Evolutionary conservation across 139 green algal genomes (phyloP).

Genomic region (Desmodesmus armatus): DNA sequence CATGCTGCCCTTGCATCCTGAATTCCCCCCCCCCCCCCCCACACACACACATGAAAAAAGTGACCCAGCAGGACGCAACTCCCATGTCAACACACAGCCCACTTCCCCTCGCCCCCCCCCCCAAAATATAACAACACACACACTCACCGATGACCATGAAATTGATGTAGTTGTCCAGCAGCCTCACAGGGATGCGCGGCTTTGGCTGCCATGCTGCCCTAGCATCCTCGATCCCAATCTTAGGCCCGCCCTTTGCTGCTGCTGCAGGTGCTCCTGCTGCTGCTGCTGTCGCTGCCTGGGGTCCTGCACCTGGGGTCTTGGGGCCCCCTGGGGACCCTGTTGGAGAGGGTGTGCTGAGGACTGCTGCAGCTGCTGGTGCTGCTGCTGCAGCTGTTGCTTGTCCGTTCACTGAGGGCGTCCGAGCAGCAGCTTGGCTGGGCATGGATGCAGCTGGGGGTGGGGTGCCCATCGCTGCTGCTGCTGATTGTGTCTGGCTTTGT

Average conservation of each 20-base stretch:
- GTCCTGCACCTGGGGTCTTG: too few relatives aligned
- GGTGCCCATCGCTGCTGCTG: neutral
- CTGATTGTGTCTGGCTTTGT: too few relatives aligned
- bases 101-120: too few relatives aligned
- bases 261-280: neutral
- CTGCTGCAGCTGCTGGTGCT: neutral
- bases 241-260: neutral
- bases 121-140: neutral
- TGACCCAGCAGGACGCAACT: neutral
- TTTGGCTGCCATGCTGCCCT: conserved; percentile 26
- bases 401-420: neutral
- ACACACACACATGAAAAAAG: neutral
- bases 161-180: conserved; percentile 41
- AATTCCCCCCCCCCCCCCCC: too few relatives aligned
- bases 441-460: neutral
- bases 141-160: conserved; percentile 42
- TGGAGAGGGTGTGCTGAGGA: too few relatives aligned
- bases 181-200: conserved; percentile 23
- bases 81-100: too few relatives aligned
- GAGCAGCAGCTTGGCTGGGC: neutral
- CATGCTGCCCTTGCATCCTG: conserved; percentile 31
- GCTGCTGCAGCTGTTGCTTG: conserved; percentile 6
- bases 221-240: conserved; percentile 18
- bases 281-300: neutral
- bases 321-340: too few relatives aligned